Conservation (phyloP, 352 stramenopile species). For the Phytophthora palmivora region DNA sequence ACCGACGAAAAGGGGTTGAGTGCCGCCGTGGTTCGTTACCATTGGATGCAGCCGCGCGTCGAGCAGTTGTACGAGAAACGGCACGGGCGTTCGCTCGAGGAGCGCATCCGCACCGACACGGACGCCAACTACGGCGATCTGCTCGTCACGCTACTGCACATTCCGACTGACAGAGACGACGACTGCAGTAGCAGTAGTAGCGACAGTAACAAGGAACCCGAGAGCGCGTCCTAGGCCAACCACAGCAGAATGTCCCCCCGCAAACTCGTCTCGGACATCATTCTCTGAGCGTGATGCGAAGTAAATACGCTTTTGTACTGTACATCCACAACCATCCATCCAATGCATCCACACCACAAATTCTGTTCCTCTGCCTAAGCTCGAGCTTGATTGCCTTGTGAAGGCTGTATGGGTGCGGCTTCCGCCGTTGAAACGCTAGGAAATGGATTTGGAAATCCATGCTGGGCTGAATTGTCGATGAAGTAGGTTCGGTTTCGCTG, state of each 20-base stretch:
- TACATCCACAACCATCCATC: neutral
- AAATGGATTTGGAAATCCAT: too few species aligned
- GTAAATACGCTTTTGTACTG: slow-evolving; percentile 21
- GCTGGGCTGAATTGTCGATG: too few species aligned
- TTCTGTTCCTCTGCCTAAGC: too few species aligned
- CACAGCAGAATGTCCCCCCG: too few species aligned
- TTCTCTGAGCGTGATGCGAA: slow-evolving; percentile 2
- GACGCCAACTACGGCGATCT: slow-evolving; percentile 64
- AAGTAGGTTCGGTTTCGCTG: too few species aligned
- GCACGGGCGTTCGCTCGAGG: slow-evolving; percentile 51
- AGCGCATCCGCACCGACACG: slow-evolving; percentile 63
- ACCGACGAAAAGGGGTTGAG: slow-evolving; percentile 70
- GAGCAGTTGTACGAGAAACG: slow-evolving; percentile 51
- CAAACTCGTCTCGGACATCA: too few species aligned
- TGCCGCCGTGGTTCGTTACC: slow-evolving; percentile 62
- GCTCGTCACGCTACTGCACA: slow-evolving; percentile 58
- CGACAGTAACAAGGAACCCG: slow-evolving; percentile 8
- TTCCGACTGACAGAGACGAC: slow-evolving; percentile 21
- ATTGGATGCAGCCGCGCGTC: slow-evolving; percentile 50
- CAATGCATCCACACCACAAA: too few species aligned
- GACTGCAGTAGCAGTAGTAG: slow-evolving; percentile 2
- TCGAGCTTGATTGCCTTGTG: neutral
- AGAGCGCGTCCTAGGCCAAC: neutral
- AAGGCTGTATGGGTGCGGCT: neutral
- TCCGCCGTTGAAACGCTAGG: slow-evolving; percentile 3